Evolutionary conservation across 1,139 yeast genomes (phyloP).

Genomic region (Kodamaea fungicola): DNA sequence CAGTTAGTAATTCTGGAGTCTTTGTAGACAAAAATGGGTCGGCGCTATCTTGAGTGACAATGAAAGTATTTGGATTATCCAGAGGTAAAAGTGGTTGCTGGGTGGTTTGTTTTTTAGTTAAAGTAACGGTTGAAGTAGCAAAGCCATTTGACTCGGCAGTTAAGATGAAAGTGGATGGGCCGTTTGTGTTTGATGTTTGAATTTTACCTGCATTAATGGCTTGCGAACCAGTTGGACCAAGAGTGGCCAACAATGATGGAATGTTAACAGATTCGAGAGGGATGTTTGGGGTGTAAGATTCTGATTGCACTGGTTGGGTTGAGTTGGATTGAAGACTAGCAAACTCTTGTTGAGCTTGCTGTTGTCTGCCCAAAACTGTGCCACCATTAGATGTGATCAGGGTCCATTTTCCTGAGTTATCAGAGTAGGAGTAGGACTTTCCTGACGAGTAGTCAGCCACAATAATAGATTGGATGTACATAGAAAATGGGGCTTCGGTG

Average conservation of each 20-base stretch:
- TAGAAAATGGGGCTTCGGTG: slow-evolving; percentile 61
- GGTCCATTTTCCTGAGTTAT: slow-evolving; percentile 61
- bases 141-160: slow-evolving; percentile 8
- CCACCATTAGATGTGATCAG: slow-evolving; percentile 69
- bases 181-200: not conserved
- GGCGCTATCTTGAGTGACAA: not conserved
- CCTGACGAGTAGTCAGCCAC: slow-evolving; percentile 85
- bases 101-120: not conserved
- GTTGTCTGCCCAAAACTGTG: slow-evolving; percentile 56
- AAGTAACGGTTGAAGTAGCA: slow-evolving; percentile 1
- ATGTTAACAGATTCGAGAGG: slow-evolving; percentile 4
- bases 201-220: slow-evolving; percentile 8
- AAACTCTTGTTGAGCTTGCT: slow-evolving; percentile 49
- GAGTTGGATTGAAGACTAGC: slow-evolving; percentile 21
- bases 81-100: not conserved
- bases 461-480: slow-evolving; percentile 57
- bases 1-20: not conserved
- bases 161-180: slow-evolving; percentile 6
- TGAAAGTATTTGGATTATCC: slow-evolving; percentile 1
- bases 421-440: slow-evolving; percentile 58
- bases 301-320: not conserved
- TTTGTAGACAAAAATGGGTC: not conserved
- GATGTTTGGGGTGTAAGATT: slow-evolving; percentile 6
- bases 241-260: slow-evolving; percentile 11
- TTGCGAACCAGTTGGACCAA: slow-evolving; percentile 10